Base-by-base conservation (phyloP, 1,139 yeast species). In the Yamadazyma sp. region DNA sequence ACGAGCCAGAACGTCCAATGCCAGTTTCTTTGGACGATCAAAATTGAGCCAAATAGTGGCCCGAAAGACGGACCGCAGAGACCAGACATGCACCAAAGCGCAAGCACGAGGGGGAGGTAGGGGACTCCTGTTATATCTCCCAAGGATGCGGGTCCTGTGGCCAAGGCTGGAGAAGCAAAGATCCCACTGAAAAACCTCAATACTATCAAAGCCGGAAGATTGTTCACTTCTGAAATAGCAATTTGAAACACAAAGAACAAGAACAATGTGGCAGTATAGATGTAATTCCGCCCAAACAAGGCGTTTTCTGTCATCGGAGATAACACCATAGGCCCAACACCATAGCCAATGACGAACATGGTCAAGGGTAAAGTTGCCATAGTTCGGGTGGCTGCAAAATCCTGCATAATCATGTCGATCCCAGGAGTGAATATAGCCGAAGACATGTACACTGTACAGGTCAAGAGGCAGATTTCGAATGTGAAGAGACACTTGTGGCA, bases 261-360 rank as follows among this genome's bases (percentile, higher is more conserved):
- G 45, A 64, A 61, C 31, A 62, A 47, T 3, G 69, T 62, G 28
- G 50, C 28, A 33, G 64, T 49, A 44, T 65, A 66, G 34, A 65
- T 54, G 26, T 62, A 50, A 36, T 72, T 75, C 46, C 88, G 64
- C 3, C 88, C 87, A 40, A 80, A 69, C 10, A 60, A 59, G 4
- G 63, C 52, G 41, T 57, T 52, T 51, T 79, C 85, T 3, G 81
- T 69, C 41, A 78, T 42, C 2, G 85, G 84, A 2, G 81, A 67
- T 37, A 76, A 68, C 1, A 78, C 40, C 66, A 76, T 59, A 6
- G 82, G 82, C 0, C 82, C 83, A 26, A 74, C 35, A 25, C 81
- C 83, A 47, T 76, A 78, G 2, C 82, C 84, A 13, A 77, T 46
- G 12, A 78, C 78, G 46, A 57, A 61, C 43, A 57, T 34, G 2